Conservation (phyloP, 2,329 filamentous ascomycete genomes). For the Fusarium virguliforme region DNA sequence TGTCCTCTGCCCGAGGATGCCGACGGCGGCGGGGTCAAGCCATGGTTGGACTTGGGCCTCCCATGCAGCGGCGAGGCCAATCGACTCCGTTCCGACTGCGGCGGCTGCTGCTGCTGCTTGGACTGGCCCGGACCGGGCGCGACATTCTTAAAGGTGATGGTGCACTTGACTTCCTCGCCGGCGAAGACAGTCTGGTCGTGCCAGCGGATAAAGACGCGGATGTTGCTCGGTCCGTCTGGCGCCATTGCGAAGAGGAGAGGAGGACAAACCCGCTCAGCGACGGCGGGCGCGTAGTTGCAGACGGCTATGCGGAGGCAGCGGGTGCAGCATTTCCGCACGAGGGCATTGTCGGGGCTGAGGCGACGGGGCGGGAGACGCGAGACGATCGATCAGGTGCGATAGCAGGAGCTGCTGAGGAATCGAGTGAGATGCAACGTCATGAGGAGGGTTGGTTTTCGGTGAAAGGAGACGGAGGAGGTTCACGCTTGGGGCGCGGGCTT, state of each 20-base stretch:
- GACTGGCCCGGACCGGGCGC: conserved; percentile 62
- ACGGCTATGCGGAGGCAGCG: conserved; percentile 48
- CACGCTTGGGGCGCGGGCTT: conserved; percentile 41
- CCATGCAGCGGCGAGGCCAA: conserved; percentile 62
- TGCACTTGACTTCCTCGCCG: conserved; percentile 95
- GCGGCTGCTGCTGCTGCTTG: conserved; percentile 45
- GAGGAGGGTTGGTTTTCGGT: conserved; percentile 29
- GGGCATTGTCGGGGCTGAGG: conserved; percentile 39
- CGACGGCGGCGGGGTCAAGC: conserved; percentile 64
- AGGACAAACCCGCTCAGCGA: conserved; percentile 51
- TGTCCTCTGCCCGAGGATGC: conserved; percentile 69
- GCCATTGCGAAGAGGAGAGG: conserved; percentile 60
- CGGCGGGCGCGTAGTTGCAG: conserved; percentile 51
- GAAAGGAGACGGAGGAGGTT: conserved; percentile 54
- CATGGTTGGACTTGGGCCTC: conserved; percentile 61
- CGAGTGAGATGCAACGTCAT: conserved; percentile 50
- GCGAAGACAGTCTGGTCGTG: conserved; percentile 95
- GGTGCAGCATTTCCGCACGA: conserved; percentile 53
- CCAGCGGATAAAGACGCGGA: conserved; percentile 97
- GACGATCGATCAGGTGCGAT: conserved; percentile 35
- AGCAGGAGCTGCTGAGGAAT: conserved; percentile 39
- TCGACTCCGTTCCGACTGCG: conserved; percentile 55
- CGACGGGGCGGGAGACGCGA: conserved; percentile 12
- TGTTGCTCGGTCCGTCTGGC: conserved; percentile 73
- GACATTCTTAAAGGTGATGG: conserved; percentile 95